A percentile compares a stretch with the other conserved stretches of the same genome.
phyloP scores from a whole-genome alignment of 2,329 filamentous ascomycete species.

The Arthrinium puccinioides region DNA sequence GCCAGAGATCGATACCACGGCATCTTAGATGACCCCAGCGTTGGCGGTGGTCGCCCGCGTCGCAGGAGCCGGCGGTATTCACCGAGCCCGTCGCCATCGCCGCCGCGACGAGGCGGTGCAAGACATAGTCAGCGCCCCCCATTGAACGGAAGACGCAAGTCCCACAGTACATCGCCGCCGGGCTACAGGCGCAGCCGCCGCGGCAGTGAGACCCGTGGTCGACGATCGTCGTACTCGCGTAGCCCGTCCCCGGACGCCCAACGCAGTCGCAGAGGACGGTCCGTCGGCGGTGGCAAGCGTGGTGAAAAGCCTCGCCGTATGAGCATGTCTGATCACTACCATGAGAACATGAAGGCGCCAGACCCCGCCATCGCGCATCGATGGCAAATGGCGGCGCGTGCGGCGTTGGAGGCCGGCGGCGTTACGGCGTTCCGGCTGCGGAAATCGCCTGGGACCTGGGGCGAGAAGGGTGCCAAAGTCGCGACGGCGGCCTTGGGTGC shows the following conservation, averaged over 20 bases:
- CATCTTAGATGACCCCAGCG: too few relatives aligned
- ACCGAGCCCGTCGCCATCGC: constrained; percentile 7
- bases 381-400: constrained; percentile 32
- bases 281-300: not conserved
- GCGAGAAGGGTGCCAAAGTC: constrained; percentile 40
- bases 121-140: constrained; percentile 3
- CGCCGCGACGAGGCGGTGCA: constrained; percentile 1
- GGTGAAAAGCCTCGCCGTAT: not conserved
- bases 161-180: constrained; percentile 5
- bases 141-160: constrained; percentile 4
- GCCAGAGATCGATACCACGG: constrained; percentile 5
- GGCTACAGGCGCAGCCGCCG: constrained; percentile 2
- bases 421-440: constrained; percentile 39
- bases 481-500: constrained; percentile 42
- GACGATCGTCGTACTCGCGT: constrained; percentile 9
- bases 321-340: constrained; percentile 1
- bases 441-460: constrained; percentile 38
- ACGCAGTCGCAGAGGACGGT: constrained; percentile 1
- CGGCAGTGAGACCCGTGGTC: not conserved
- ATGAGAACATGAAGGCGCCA: constrained; percentile 4
- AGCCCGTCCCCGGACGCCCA: constrained; percentile 3
- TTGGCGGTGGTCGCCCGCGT: not conserved
- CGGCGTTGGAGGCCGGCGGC: constrained; percentile 40
- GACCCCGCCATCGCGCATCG: constrained; percentile 11
- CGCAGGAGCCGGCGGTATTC: constrained; percentile 5